These are phyloP conservation scores for Nicotiana noctiflora DNA, from an alignment of 257 asterid species.

Conservation along the genomic window DNA sequence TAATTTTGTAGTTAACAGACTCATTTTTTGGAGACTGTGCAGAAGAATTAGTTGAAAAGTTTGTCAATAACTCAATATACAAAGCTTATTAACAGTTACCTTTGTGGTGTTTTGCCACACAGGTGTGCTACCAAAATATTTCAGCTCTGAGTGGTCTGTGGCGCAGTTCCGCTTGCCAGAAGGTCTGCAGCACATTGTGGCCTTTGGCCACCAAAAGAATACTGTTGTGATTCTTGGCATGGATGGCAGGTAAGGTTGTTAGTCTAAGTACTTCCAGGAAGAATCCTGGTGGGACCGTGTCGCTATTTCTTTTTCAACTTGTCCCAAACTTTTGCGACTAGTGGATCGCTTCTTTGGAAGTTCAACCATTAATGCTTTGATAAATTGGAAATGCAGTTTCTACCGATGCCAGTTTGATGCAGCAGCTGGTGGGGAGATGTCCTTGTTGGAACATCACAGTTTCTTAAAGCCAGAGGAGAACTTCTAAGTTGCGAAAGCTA, in stretches of 20 bases:
- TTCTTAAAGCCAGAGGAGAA: constrained; percentile 68
- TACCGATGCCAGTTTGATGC: constrained; percentile 74
- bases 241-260: constrained; percentile 72
- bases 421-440: constrained; percentile 75
- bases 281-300: not conserved
- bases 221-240: constrained; percentile 81
- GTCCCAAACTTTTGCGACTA: not conserved
- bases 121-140: constrained; percentile 90
- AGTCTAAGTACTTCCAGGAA: not conserved
- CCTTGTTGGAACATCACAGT: constrained; percentile 72
- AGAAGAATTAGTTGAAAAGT: not conserved
- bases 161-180: constrained; percentile 89
- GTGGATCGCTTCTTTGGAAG: not conserved
- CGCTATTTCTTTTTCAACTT: not conserved
- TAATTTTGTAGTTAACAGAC: not conserved
- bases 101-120: constrained; percentile 12
- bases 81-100: not conserved
- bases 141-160: constrained; percentile 97
- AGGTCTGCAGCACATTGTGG: constrained; percentile 70
- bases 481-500: constrained; percentile 20
- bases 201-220: constrained; percentile 86
- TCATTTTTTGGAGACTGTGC: not conserved
- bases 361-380: not conserved
- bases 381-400: constrained; percentile 34
- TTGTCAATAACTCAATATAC: not conserved